phyloP scores from a whole-genome alignment of 2,329 filamentous ascomycete genomes.

The Dendryphion nanum region DNA sequence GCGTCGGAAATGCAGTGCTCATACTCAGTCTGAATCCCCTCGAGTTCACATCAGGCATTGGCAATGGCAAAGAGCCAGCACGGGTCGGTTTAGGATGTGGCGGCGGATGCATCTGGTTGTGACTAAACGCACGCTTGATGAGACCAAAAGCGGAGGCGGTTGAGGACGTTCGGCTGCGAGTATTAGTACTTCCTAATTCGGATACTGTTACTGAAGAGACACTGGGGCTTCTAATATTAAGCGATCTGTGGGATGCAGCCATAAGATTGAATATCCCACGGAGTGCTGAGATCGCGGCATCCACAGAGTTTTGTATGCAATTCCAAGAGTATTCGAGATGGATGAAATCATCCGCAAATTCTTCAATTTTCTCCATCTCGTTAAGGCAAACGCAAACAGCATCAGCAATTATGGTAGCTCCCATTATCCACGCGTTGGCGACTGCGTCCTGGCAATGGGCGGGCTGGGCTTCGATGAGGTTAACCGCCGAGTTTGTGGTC shows the following conservation, averaged over 20 bases:
- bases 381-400: constrained; percentile 43
- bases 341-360: constrained; percentile 46
- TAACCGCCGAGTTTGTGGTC: constrained; percentile 44
- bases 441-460: constrained; percentile 40
- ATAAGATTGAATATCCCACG: constrained; percentile 49
- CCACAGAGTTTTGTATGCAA: constrained; percentile 42
- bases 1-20: constrained; percentile 39
- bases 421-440: constrained; percentile 46
- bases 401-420: constrained; percentile 46
- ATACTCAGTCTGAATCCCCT: constrained; percentile 26
- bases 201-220: constrained; percentile 21
- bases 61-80: constrained; percentile 21
- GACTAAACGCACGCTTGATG: constrained; percentile 28
- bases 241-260: constrained; percentile 17
- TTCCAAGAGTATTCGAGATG: constrained; percentile 46
- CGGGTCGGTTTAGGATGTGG: constrained; percentile 11
- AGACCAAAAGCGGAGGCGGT: constrained; percentile 25
- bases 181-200: constrained; percentile 11
- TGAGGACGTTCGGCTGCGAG: constrained; percentile 21
- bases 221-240: constrained; percentile 18
- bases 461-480: constrained; percentile 45
- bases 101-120: constrained; percentile 14
- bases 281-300: constrained; percentile 42
- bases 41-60: constrained; percentile 30
- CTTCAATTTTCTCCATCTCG: constrained; percentile 41